Percentiles rank a stretch among this genome's conserved stretches.
Conservation (phyloP, 345 rosid species). For the Gossypium thurberi region DNA sequence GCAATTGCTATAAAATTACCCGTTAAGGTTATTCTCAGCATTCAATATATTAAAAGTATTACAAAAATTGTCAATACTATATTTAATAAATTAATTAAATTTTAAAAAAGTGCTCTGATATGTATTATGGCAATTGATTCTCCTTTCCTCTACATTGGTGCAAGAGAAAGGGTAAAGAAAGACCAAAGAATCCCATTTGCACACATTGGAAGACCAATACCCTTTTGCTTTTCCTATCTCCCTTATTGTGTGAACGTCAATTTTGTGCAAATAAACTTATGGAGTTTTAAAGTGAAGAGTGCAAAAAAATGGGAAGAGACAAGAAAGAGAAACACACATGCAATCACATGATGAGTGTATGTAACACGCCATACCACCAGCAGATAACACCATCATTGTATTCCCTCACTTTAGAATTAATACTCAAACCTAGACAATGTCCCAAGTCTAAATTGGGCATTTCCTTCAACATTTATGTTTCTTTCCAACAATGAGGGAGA, state of each 20-base stretch:
- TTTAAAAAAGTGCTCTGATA: too few species aligned
- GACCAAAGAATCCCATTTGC: slow-evolving; percentile 8
- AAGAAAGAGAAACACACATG: slow-evolving; percentile 30
- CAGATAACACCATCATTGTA: slow-evolving; percentile 40
- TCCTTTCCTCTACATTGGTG: slow-evolving; percentile 31
- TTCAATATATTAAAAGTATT: too few species aligned
- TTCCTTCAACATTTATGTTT: slow-evolving; percentile 1
- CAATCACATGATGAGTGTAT: slow-evolving; percentile 38
- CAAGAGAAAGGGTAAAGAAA: slow-evolving; percentile 46
- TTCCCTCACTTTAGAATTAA: slow-evolving; percentile 2
- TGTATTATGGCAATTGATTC: slow-evolving; percentile 14
- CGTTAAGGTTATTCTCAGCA: too few species aligned
- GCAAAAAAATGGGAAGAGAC: not conserved
- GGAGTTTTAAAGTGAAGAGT: too few species aligned
- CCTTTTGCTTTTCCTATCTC: slow-evolving; percentile 2
- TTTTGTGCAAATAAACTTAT: not conserved
- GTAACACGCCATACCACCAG: slow-evolving; percentile 43
- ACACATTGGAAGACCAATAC: slow-evolving; percentile 4
- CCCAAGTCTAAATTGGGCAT: slow-evolving; percentile 13
- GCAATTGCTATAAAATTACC: too few species aligned
- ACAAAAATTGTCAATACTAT: too few species aligned
- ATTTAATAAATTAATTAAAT: too few species aligned
- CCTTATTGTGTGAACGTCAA: not conserved
- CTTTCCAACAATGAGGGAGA: not conserved
- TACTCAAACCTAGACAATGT: not conserved